Percentiles rank a stretch among this genome's conserved stretches.
Conservation (phyloP, 176 grass and related monocot species). For the Oropetium thomaeum region DNA sequence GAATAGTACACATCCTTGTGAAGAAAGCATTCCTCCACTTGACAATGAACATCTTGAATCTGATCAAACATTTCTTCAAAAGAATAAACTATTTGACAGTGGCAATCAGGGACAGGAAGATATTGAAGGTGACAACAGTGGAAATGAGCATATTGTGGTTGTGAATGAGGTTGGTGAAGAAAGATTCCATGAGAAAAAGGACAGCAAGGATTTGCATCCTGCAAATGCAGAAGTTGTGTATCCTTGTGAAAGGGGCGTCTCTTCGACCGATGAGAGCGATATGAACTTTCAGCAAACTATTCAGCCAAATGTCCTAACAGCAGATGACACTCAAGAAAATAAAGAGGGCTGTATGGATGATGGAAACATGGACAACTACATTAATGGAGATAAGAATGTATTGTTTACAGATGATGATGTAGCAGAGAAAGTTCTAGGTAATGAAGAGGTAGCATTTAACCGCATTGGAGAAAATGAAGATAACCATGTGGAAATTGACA, state of each 20-base stretch:
- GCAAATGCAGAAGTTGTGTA: conserved; percentile 21
- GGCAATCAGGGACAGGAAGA: not conserved
- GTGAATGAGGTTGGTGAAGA: not conserved
- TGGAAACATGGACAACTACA: not conserved
- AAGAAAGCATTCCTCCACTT: not conserved
- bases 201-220: conserved; percentile 12
- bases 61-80: not conserved
- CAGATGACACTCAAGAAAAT: conserved; percentile 18
- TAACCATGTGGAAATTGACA: not conserved
- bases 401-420: not conserved
- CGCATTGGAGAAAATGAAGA: conserved; percentile 36
- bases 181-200: not conserved
- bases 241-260: conserved; percentile 48
- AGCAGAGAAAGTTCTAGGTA: not conserved
- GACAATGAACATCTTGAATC: not conserved
- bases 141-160: not conserved
- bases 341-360: conserved; percentile 24
- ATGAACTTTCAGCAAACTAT: conserved; percentile 43
- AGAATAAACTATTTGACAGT: not conserved
- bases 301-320: conserved; percentile 10
- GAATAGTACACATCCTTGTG: conserved; percentile 20
- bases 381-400: conserved; percentile 2
- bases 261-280: conserved; percentile 37
- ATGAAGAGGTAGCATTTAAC: conserved; percentile 1
- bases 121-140: not conserved